A percentile compares a stretch with the other conserved stretches of the same genome.
Conservation (phyloP, 2,329 filamentous ascomycete genomes). For the Coniochaeta sp. region DNA sequence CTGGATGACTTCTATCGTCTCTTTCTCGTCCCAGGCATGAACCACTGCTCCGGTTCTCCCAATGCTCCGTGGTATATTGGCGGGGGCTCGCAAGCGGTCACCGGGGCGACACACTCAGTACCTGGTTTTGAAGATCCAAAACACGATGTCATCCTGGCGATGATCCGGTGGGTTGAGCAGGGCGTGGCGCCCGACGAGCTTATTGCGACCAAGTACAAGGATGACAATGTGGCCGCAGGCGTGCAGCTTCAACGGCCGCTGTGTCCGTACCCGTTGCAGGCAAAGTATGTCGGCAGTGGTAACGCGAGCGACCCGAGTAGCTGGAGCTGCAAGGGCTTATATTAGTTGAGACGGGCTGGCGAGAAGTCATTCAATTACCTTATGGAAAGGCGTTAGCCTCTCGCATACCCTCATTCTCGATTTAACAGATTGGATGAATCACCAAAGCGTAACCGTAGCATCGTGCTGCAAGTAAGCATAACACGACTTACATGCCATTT, state of each 20-base stretch:
- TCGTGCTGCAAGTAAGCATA: no score
- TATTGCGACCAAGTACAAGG: slow-evolving; percentile 15
- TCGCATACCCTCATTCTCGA: no score
- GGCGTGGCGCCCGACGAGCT: slow-evolving; percentile 18
- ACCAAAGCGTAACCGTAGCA: no score
- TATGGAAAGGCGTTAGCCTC: no score
- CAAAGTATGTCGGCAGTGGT: slow-evolving; percentile 24
- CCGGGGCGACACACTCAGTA: slow-evolving; percentile 23
- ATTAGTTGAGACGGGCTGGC: no score
- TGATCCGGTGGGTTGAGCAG: slow-evolving; percentile 30
- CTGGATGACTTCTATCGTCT: slow-evolving; percentile 41
- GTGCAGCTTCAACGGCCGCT: slow-evolving; percentile 31
- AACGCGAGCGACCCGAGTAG: not conserved
- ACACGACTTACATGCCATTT: no score
- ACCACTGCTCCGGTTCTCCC: slow-evolving; percentile 33
- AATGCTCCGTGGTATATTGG: slow-evolving; percentile 34
- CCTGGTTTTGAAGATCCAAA: slow-evolving; percentile 25
- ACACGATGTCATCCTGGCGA: slow-evolving; percentile 30
- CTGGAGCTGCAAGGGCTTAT: not conserved
- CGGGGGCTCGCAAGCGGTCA: slow-evolving; percentile 20
- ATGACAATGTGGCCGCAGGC: slow-evolving; percentile 13
- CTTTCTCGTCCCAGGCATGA: slow-evolving; percentile 47
- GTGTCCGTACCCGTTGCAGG: slow-evolving; percentile 26
- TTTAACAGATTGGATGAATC: no score
- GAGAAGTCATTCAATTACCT: no score